Percentiles rank a stretch among this genome's conserved stretches.
Conservation (phyloP, 2,329 filamentous ascomycete genomes). For the Fusarium pseudoanthophilum region DNA sequence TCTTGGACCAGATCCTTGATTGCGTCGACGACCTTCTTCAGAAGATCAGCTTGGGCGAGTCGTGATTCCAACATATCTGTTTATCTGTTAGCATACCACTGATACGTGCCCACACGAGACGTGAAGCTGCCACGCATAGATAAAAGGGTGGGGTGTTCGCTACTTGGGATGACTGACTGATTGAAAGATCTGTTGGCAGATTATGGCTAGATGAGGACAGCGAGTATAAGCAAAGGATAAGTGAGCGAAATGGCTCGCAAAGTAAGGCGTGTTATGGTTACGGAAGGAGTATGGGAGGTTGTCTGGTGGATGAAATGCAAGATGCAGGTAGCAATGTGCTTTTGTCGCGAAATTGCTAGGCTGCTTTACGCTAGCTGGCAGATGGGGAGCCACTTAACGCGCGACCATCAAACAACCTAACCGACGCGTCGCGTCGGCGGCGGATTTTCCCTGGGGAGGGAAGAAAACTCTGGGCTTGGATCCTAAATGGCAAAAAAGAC, state of each 20-base stretch:
- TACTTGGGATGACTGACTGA: slow-evolving; percentile 34
- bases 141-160: slow-evolving; percentile 28
- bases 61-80: slow-evolving; percentile 91
- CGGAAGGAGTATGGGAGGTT: background rate
- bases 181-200: background rate
- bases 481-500: background rate
- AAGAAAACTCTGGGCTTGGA: background rate
- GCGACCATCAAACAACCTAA: background rate
- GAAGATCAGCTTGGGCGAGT: slow-evolving; percentile 89
- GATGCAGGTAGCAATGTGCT: slow-evolving; percentile 18
- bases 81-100: slow-evolving; percentile 26
- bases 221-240: background rate
- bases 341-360: slow-evolving; percentile 34
- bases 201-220: background rate
- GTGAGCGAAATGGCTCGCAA: background rate
- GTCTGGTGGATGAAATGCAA: slow-evolving; percentile 26
- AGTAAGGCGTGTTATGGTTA: background rate
- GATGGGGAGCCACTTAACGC: slow-evolving; percentile 35
- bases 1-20: slow-evolving; percentile 99
- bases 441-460: background rate
- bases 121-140: slow-evolving; percentile 26
- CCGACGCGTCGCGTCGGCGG: slow-evolving; percentile 25
- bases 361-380: slow-evolving; percentile 21
- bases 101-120: background rate
- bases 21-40: slow-evolving; percentile 99